Conservation (phyloP, 1,139 yeast species). For the Suzukiozyma palmioleophila region DNA sequence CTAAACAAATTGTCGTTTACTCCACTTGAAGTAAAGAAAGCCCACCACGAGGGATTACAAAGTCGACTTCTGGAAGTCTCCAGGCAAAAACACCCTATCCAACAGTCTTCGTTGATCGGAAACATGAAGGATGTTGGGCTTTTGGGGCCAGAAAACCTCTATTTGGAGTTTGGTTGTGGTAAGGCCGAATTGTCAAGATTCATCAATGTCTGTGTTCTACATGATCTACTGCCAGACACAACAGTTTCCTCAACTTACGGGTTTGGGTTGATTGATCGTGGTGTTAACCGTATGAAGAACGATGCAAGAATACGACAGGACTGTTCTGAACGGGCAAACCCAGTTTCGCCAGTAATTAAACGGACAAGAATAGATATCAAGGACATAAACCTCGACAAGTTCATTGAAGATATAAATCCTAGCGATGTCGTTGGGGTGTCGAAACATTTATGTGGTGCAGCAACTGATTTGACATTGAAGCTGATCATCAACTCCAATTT, state of each 20-base stretch:
- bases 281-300: slow-evolving; percentile 72
- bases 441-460: slow-evolving; percentile 90
- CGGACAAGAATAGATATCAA: slow-evolving; percentile 74
- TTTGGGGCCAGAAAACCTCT: slow-evolving; percentile 33
- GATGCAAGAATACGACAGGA: slow-evolving; percentile 66
- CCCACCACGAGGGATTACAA: slow-evolving; percentile 28
- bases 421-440: slow-evolving; percentile 57
- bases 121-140: slow-evolving; percentile 48
- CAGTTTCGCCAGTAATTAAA: slow-evolving; percentile 30
- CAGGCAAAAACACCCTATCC: slow-evolving; percentile 72
- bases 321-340: slow-evolving; percentile 15
- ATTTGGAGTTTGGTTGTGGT: slow-evolving; percentile 88
- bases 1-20: slow-evolving; percentile 16
- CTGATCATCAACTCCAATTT: slow-evolving; percentile 50
- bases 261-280: slow-evolving; percentile 70
- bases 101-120: slow-evolving; percentile 78
- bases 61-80: slow-evolving; percentile 42
- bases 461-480: slow-evolving; percentile 78
- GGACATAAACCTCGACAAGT: slow-evolving; percentile 54
- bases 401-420: slow-evolving; percentile 27
- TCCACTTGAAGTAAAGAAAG: slow-evolving; percentile 12
- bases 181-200: slow-evolving; percentile 78
- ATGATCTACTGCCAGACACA: slow-evolving; percentile 17
- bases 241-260: slow-evolving; percentile 22
- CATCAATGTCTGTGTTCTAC: slow-evolving; percentile 45